Percentiles rank a stretch among this genome's conserved stretches.
phyloP scores from a whole-genome alignment of 2,329 filamentous ascomycete genomes.

The Achaetomium macrosporum region DNA sequence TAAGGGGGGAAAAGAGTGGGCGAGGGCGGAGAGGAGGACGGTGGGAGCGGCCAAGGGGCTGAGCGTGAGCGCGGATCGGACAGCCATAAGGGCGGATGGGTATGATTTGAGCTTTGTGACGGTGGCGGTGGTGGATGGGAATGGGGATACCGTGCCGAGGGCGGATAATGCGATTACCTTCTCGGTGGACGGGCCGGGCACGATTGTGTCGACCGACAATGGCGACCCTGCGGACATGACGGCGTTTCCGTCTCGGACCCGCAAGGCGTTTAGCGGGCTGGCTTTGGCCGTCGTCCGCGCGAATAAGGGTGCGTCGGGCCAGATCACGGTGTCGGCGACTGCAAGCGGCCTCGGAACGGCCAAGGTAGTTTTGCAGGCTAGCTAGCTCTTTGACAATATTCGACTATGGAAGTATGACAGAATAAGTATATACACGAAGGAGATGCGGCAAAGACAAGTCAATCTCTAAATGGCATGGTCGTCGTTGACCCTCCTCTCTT shows the following conservation, averaged over 20 bases:
- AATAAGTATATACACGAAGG: too few species aligned
- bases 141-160: constrained; percentile 38
- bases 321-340: constrained; percentile 15
- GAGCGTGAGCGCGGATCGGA: constrained; percentile 34
- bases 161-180: constrained; percentile 41
- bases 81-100: constrained; percentile 35
- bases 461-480: background rate
- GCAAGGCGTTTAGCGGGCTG: constrained; percentile 38
- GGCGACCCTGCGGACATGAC: constrained; percentile 42
- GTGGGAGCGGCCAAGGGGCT: constrained; percentile 36
- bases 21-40: constrained; percentile 36
- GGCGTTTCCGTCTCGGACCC: constrained; percentile 34
- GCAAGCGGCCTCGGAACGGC: background rate
- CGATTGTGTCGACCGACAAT: constrained; percentile 47
- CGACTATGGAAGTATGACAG: too few species aligned
- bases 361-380: background rate
- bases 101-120: constrained; percentile 43
- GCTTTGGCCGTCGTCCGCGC: constrained; percentile 36
- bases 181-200: constrained; percentile 36
- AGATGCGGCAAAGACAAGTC: too few species aligned
- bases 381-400: background rate
- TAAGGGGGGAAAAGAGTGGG: constrained; percentile 44
- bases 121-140: constrained; percentile 38
- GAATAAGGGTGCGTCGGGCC: constrained; percentile 22
- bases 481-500: background rate